A percentile compares a stretch with the other conserved stretches of the same genome.
Conservation (phyloP, 176 grass and related monocot genomes). For the Hordeum vulgare region MorexV3_pseudomolecules_assembly NC_058521.1:273622804-273623303, state of each 20-base stretch:
- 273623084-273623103: not conserved
- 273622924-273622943: no score
- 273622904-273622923: no score
- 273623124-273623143: not conserved
- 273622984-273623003: conserved; percentile 3
- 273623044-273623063: not conserved
- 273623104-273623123: not conserved
- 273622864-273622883: no score
- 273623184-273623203: not conserved
- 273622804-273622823: no score
- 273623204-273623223: not conserved
- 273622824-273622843: no score
- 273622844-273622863: no score
- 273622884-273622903: no score
- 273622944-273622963: no score
- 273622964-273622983: no score
- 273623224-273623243: not conserved
- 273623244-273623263: conserved; percentile 30
- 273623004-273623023: conserved; percentile 9
- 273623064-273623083: conserved; percentile 15
- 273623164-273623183: not conserved
- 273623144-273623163: not conserved
- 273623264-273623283: not conserved
- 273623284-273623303: conserved; percentile 44
- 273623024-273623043: not conserved